Evolutionary conservation across 1,284 basidiomycete genomes (phyloP).

Genomic region (Sporisorium graminicola): DNA sequence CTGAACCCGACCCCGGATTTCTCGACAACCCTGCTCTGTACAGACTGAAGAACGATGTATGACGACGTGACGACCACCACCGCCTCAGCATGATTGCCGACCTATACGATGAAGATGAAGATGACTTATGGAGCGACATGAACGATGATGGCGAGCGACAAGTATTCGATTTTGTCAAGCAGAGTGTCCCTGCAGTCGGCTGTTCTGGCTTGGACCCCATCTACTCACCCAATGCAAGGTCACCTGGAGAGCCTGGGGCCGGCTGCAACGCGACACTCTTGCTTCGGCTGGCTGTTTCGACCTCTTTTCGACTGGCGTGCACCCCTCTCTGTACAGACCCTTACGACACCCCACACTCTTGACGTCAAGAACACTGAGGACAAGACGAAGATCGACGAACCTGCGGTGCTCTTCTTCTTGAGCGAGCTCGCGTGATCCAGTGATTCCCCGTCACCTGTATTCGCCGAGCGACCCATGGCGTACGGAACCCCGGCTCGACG

Average conservation of each 20-base stretch:
- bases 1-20: constrained; percentile 33
- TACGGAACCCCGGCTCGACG: constrained; percentile 2
- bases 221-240: constrained; percentile 39
- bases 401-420: constrained; percentile 6
- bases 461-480: constrained; percentile 7
- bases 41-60: constrained; percentile 32
- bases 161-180: constrained; percentile 11
- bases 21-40: constrained; percentile 17
- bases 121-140: constrained; percentile 1
- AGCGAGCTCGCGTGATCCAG: constrained; percentile 14
- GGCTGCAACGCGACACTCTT: constrained; percentile 11
- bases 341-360: constrained; percentile 9
- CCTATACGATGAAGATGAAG: constrained; percentile 7
- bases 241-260: constrained; percentile 52
- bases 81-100: constrained; percentile 1
- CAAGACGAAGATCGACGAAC: background rate
- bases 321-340: constrained; percentile 3
- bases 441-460: background rate
- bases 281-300: constrained; percentile 45
- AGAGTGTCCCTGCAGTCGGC: constrained; percentile 21
- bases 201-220: constrained; percentile 53
- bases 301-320: constrained; percentile 30
- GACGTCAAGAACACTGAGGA: constrained; percentile 16
- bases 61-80: constrained; percentile 6
- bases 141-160: constrained; percentile 18